Evolutionary conservation across 164 flowering plant species (phyloP), one percentile per base, ranked within the genome.

Genomic region (Buxus sempervirens): DNA sequence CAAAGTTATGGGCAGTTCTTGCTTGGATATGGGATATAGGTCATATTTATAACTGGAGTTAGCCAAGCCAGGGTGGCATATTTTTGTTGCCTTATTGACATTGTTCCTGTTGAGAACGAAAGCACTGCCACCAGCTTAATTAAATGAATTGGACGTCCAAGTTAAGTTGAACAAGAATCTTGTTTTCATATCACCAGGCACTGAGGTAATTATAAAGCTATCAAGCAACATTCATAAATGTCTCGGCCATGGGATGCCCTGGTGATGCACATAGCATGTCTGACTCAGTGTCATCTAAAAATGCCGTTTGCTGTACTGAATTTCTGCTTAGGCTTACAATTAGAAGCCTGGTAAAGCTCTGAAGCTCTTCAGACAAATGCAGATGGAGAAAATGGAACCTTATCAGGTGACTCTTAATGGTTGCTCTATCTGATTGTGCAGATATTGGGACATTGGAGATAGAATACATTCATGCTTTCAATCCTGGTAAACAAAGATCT

Each of bases 191-290:
- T 3, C 38, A 32, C 38, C 38, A 32, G 38, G 38, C 38, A 32
- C 5, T 32, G 38, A 3, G 38, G 7, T 32, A n/a, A n/a, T n/a
- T n/a, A n/a, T 32, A 32, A 32, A 32, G 38, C 38, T 7, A 32
- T 51, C 72, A 55, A 76, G 75, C 71, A 66, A 68, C 63, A 60
- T 13, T 56, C 42, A 59, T 41, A 62, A 74, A 64, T 23, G 75
- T 41, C 68, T 81, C 55, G 83, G 80, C 63, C 79, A 32, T 32
- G 38, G 38, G 38, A 32, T 32, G 7, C 38, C 38, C 7, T 7
- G 38, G 38, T 32, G 38, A 32, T 32, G 51, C 51, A 10, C 51
- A 10, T 15, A 6, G 18, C 14, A 45, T 45, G 51, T 45, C 12
- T 10, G 51, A 45, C 12, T 6, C 5, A 45, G 18, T 45, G 2